A percentile compares a stretch with the other conserved stretches of the same genome.
Evolutionary conservation across 2,329 filamentous ascomycete genomes (phyloP).

Genomic region (Thielaviopsis punctulata): DNA sequence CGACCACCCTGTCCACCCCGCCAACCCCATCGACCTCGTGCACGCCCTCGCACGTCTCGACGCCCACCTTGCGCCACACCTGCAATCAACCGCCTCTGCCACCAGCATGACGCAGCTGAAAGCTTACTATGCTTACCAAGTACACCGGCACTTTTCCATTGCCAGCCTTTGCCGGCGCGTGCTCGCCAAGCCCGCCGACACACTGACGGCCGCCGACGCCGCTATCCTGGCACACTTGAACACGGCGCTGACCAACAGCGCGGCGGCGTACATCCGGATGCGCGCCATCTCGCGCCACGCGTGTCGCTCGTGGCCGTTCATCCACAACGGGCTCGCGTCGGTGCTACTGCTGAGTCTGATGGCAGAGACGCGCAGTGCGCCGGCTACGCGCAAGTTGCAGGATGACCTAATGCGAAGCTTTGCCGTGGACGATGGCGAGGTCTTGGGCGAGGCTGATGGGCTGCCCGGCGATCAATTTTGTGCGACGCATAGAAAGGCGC

Average conservation of each 20-base stretch:
- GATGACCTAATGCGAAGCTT: background rate
- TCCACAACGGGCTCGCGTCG: background rate
- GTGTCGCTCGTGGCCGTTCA: background rate
- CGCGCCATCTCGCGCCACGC: background rate
- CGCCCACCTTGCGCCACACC: background rate
- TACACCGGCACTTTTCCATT: background rate
- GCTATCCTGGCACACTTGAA: background rate
- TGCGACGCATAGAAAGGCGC: background rate
- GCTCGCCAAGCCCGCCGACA: background rate
- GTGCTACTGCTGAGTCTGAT: background rate
- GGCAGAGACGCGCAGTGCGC: background rate
- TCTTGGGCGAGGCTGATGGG: background rate
- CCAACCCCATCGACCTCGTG: background rate
- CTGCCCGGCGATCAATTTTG: background rate
- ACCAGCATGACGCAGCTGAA: background rate
- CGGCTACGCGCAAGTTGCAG: background rate
- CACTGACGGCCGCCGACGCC: background rate
- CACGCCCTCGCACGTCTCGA: background rate
- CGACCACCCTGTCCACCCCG: background rate
- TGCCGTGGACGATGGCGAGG: background rate
- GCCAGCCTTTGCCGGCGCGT: background rate
- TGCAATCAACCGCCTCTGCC: background rate
- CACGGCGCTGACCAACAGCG: background rate
- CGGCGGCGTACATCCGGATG: background rate
- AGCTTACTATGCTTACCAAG: background rate